These are phyloP conservation scores for Hevea brasiliensis DNA, from an alignment of 345 rosid genomes.

Conservation along the genomic window DNA sequence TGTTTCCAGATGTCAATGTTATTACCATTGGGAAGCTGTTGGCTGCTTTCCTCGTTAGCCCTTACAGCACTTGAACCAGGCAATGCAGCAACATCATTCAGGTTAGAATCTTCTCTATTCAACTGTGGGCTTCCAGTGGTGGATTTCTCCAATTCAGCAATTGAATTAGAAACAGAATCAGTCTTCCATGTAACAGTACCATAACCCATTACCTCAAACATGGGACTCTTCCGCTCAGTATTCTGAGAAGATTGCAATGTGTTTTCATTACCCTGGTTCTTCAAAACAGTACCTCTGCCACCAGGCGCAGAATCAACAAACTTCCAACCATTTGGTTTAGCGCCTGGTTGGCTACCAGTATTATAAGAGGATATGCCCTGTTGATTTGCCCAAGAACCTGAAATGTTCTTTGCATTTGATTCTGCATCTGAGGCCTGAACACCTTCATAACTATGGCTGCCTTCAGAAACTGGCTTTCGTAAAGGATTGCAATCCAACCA, in stretches of 20 bases:
- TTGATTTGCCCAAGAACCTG: constrained; percentile 40
- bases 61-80: constrained; percentile 35
- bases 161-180: constrained; percentile 42
- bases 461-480: constrained; percentile 48
- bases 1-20: constrained; percentile 53
- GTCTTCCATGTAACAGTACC: constrained; percentile 40
- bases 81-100: constrained; percentile 32
- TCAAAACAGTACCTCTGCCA: constrained; percentile 18
- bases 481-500: constrained; percentile 40
- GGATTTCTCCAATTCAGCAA: constrained; percentile 39
- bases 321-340: constrained; percentile 47
- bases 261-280: constrained; percentile 37
- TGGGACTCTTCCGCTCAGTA: constrained; percentile 22
- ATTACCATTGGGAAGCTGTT: constrained; percentile 30
- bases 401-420: constrained; percentile 32
- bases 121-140: constrained; percentile 34
- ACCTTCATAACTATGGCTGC: constrained; percentile 37
- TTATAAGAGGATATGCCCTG: constrained; percentile 23
- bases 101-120: constrained; percentile 41
- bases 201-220: constrained; percentile 30
- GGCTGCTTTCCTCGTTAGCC: constrained; percentile 40
- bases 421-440: constrained; percentile 39
- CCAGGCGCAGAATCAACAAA: constrained; percentile 34
- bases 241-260: constrained; percentile 33
- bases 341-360: constrained; percentile 39